Evolutionary conservation across 768 basidiomycete species (phyloP), one percentile per base, ranked within the genome.

Genomic region (Leucogyrophana mollusca): DNA sequence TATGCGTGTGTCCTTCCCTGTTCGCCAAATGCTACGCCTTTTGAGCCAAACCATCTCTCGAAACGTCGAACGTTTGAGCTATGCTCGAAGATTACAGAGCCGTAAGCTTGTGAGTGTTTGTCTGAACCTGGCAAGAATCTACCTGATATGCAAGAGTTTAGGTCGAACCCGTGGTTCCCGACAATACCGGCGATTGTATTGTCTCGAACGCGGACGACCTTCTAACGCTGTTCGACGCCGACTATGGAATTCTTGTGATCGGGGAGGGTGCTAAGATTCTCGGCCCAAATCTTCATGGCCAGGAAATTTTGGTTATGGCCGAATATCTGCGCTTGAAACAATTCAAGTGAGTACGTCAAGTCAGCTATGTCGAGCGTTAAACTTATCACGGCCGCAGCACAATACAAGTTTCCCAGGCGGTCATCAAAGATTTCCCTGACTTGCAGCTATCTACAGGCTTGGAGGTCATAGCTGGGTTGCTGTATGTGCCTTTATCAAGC

Each of bases 1-100:
- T n/a, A 88, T 89, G 81, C 79, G 90, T 9, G 87, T 91, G 5
- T 88, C 89, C 2, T 90, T 91, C 67, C 86, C 87, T 3, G 83
- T 90, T 5, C 78, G 89, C 18, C 88, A 90, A 60, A 88, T 91
- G 76, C 75, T 91, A 39, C 78, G 86, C 16, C 76, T 91, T 8
- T 70, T 91, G 38, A 85, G 84, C 55, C 87, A 90, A 59, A 80
- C 86, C 2, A 85, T 91, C 49, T 87, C 85, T 24, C 74, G 83
- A 40, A 89, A 90, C 56, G 80, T 91, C 41, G 90, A 91, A 60
- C 73, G 89, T 9, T 61, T 92, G 52, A 84, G 81, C 58, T 90
- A 89, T 61, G 85, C 88, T 2, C 80, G 84, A 49, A 72, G 88
- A 3, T 64, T 92, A 32, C 82, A 85, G 47, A 86, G 85, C 1